Base-by-base conservation (phyloP, 495 filamentous ascomycete genomes). In the Penicillium alfredii region DNA sequence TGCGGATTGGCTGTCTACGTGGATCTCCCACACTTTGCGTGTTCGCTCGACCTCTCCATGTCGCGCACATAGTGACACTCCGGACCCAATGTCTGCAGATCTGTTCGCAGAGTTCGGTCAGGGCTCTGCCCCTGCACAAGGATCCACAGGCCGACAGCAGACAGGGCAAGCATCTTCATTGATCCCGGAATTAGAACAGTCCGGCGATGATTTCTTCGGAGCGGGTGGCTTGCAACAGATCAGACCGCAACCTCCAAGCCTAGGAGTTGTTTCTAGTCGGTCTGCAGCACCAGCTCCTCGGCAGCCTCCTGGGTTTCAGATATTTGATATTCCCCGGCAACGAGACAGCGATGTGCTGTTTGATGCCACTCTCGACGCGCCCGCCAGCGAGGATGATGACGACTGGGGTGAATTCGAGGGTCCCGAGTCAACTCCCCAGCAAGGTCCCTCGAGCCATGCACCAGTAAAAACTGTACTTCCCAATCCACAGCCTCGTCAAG, bases 351-450 rank as follows among this genome's bases (percentile, higher is more conserved):
- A 70, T 40, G 58, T 71, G 6, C 40, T 72, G 28, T 71, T 72
- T 37, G 72, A 76, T 51, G 69, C 65, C 4, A 48, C 53, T 16
- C 44, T 55, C 11, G 71, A 71, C 32, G 42, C 43, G 11, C 42
- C 50, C 11, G 40, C 48, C 7, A 44, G 58, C 16, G 61, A 68
- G 12, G 71, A 72, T 5, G 77, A 83, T 21, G 82, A 86, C 50
- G 82, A 79, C 8, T 88, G 81, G 74, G 82, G 83, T 9, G 82
- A 86, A 37, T 88, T 88, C 45, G 83, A 84, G 48, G 70, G 71
- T 9, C 73, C 79, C 21, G 55, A 61, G 14, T 29, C 30, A 14
- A 24, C 77, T 73, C 3, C 79, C 72, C 33, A 73, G 68, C 19
- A 88, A 81, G 20, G 51, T 67, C 81, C 4, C 39, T 41, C 27